phyloP scores from a whole-genome alignment of 768 basidiomycete genomes.

The Leccinum obscurum region DNA sequence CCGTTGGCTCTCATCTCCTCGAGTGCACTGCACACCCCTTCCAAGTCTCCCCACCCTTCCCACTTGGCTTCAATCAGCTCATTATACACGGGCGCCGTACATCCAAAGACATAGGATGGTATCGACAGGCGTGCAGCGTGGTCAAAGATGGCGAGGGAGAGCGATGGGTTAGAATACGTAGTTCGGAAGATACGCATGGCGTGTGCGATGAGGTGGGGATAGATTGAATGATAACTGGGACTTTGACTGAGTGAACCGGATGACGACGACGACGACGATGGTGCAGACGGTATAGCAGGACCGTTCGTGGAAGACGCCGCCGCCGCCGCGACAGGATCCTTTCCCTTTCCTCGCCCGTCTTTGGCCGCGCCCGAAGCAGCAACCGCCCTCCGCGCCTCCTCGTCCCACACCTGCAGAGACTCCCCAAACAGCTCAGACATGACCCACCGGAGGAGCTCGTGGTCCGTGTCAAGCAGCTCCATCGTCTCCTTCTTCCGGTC shows the following conservation, averaged over 20 bases:
- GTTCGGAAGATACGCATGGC: slow-evolving; percentile 80
- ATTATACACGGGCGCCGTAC: slow-evolving; percentile 85
- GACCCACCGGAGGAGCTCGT: slow-evolving; percentile 74
- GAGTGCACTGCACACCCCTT: slow-evolving; percentile 68
- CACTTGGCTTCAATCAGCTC: slow-evolving; percentile 86
- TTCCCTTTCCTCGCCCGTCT: background rate
- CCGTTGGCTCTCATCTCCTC: slow-evolving; percentile 85
- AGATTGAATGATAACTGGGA: slow-evolving; percentile 59
- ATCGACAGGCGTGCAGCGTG: slow-evolving; percentile 74
- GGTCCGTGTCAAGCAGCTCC: slow-evolving; percentile 65
- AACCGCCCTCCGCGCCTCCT: slow-evolving; percentile 41
- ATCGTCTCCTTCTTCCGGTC: slow-evolving; percentile 76
- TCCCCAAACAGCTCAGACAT: slow-evolving; percentile 65
- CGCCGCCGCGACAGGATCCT: background rate
- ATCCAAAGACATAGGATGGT: slow-evolving; percentile 85
- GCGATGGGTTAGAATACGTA: slow-evolving; percentile 74
- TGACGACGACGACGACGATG: background rate
- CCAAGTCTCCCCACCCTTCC: slow-evolving; percentile 79
- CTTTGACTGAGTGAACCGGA: slow-evolving; percentile 16
- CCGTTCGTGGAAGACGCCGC: background rate
- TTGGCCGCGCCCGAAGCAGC: slow-evolving; percentile 15
- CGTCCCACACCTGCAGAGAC: slow-evolving; percentile 41
- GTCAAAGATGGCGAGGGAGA: slow-evolving; percentile 80
- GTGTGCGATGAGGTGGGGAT: slow-evolving; percentile 72
- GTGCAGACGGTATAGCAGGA: background rate